Evolutionary conservation across 129 eudicot genomes (phyloP).

Genomic region (Solidago caesia): DNA sequence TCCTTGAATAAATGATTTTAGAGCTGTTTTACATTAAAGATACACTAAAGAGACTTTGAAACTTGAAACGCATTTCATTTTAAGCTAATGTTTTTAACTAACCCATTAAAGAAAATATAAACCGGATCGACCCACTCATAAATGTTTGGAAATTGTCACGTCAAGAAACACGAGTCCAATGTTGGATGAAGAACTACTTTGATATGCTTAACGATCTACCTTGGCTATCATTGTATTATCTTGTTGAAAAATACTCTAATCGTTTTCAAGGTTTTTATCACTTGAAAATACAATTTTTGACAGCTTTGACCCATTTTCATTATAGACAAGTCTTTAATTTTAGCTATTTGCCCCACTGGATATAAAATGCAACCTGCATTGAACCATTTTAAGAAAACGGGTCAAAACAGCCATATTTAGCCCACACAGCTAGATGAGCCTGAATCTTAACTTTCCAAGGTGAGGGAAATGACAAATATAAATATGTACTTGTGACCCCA

Average conservation of each 20-base stretch:
- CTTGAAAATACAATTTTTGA: neutral
- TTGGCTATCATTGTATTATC: neutral
- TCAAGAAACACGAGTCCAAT: no score
- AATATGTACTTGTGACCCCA: conserved; percentile 95
- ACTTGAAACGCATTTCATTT: no score
- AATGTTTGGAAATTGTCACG: no score
- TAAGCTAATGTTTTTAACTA: no score
- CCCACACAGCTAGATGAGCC: neutral
- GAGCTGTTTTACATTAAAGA: no score
- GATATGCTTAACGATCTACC: no score
- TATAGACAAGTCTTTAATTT: neutral
- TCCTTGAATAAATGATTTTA: no score
- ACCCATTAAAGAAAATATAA: no score
- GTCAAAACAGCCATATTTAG: neutral
- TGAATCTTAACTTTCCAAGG: neutral
- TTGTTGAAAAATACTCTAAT: neutral
- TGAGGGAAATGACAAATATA: neutral
- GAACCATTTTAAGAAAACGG: neutral
- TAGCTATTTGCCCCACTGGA: neutral
- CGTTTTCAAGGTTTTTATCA: no score
- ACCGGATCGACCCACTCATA: no score
- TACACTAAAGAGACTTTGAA: no score
- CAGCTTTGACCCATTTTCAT: neutral
- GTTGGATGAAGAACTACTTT: no score
- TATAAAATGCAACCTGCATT: neutral